Evolutionary conservation across 768 basidiomycete genomes (phyloP), one percentile per base, ranked within the genome.

Genomic region (Boletus barrowsii): DNA sequence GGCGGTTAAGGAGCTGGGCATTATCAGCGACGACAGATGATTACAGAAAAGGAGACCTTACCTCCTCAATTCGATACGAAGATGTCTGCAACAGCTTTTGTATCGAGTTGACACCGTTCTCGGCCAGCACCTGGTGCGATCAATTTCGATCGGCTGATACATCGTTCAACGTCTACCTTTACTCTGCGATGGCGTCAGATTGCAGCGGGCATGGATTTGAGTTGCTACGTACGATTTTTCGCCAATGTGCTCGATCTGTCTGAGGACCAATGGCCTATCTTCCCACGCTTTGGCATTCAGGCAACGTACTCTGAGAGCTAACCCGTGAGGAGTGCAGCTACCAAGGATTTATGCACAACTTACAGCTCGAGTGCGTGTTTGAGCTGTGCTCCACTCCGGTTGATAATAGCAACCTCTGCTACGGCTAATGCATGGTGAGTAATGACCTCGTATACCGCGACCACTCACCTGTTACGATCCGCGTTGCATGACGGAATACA

Each of bases 241-340:
- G 32, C 95, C 96, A 40, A 98, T 86, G n/a, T 86, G 83, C 33
- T 90, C 85, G 47, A 98, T 79, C 68, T 98, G 96, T 14, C 88
- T 80, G 50, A 98, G 79, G 8, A 96, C 87, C 14, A 86, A 74
- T 5, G 93, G 84, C 18, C 90, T 76, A 62, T 93, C 88, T 62
- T 98, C 95, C 96, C 96, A 98, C 41, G 92, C 87, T 62, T 87
- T 93, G 5, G 90, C 91, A 49, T 76, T 80, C 36, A 98, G 64
- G 60, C 86, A 88, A 11, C 95, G 86, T 24, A 87, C 69, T 29
- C 93, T 92, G 44, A 42, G 24, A n/a, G 30, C 14, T 17, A 37
- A 43, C 29, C 13, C 4, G 26, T 59, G 35, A 65, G 42, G 20
- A 42, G 24, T n/a, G 32, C 14, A 42, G 10, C 17, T 37, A 10